Evolutionary conservation across 1,284 basidiomycete species (phyloP).

Genomic region (Trichosporon sp.): DNA sequence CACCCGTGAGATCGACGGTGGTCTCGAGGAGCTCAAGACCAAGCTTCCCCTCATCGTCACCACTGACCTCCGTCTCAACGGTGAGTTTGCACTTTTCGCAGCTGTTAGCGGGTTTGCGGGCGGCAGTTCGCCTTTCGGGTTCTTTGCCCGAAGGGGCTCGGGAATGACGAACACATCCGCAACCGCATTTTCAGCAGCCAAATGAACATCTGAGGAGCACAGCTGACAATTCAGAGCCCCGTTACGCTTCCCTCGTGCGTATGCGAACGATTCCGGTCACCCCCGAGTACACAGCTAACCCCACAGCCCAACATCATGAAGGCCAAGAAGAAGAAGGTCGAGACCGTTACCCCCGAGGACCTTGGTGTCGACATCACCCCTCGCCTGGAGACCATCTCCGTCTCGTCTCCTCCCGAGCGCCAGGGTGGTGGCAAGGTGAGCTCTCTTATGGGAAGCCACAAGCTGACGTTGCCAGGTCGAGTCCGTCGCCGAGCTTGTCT

Average conservation of each 20-base stretch:
- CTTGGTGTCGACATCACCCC: slow-evolving; percentile 69
- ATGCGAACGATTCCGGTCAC: neutral
- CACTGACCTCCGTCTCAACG: slow-evolving; percentile 73
- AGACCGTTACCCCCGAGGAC: slow-evolving; percentile 78
- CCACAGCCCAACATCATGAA: slow-evolving; percentile 88
- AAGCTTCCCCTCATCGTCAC: slow-evolving; percentile 85
- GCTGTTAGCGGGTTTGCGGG: neutral
- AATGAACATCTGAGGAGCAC: no score
- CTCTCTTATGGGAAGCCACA: neutral
- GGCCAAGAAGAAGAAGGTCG: slow-evolving; percentile 97
- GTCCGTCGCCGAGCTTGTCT: slow-evolving; percentile 85
- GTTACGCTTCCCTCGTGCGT: slow-evolving; percentile 76
- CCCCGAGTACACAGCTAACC: neutral
- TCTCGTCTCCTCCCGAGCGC: slow-evolving; percentile 88
- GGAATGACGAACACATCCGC: slow-evolving; percentile 20
- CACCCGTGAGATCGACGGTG: slow-evolving; percentile 92
- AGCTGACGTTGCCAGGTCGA: slow-evolving; percentile 62
- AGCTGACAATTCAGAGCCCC: slow-evolving; percentile 66
- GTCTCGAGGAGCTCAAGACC: slow-evolving; percentile 79
- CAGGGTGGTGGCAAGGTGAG: slow-evolving; percentile 87
- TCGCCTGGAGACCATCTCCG: slow-evolving; percentile 81
- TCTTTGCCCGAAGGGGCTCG: slow-evolving; percentile 13
- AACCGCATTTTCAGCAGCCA: neutral
- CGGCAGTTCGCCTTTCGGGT: slow-evolving; percentile 7
- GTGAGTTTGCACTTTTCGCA: slow-evolving; percentile 58